Conservation (phyloP, 805 yeast genomes). For the Wickerhamomyces queroliae region DNA sequence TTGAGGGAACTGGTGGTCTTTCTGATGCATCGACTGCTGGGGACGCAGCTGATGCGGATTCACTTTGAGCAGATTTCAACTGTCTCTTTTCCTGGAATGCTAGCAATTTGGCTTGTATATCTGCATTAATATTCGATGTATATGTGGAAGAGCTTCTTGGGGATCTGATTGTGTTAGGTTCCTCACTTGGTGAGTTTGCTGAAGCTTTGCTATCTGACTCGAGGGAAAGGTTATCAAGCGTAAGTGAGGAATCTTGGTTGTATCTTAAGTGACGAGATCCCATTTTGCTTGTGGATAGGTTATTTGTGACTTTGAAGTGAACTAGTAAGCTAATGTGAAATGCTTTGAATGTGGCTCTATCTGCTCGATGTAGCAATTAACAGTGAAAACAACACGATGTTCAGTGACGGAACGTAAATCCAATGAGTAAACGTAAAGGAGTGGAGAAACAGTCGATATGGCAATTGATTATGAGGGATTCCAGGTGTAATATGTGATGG, state of each 20-base stretch:
- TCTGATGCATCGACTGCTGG: constrained; percentile 5
- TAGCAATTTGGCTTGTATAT: constrained; percentile 78
- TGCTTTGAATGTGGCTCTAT: neutral
- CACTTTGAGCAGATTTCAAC: constrained; percentile 23
- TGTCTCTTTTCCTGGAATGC: constrained; percentile 85
- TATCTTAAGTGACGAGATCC: neutral
- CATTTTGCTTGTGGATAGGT: neutral
- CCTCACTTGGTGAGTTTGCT: neutral
- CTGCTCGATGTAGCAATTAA: neutral
- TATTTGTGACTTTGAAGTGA: neutral
- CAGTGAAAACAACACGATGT: too few species aligned
- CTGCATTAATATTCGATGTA: constrained; percentile 51
- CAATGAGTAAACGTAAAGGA: too few species aligned
- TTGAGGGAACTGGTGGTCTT: neutral
- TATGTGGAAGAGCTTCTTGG: constrained; percentile 20
- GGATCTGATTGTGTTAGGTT: constrained; percentile 8
- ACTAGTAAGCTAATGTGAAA: neutral
- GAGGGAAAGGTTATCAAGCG: neutral
- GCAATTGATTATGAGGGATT: too few species aligned
- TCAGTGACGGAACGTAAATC: too few species aligned
- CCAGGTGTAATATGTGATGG: too few species aligned
- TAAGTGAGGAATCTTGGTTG: neutral
- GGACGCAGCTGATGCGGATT: constrained; percentile 14
- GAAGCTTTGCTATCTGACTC: neutral
- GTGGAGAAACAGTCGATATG: too few species aligned